Percentiles rank a stretch among this genome's conserved stretches.
phyloP scores from a whole-genome alignment of 2,329 filamentous ascomycete species.

The Phoma sp. region DNA sequence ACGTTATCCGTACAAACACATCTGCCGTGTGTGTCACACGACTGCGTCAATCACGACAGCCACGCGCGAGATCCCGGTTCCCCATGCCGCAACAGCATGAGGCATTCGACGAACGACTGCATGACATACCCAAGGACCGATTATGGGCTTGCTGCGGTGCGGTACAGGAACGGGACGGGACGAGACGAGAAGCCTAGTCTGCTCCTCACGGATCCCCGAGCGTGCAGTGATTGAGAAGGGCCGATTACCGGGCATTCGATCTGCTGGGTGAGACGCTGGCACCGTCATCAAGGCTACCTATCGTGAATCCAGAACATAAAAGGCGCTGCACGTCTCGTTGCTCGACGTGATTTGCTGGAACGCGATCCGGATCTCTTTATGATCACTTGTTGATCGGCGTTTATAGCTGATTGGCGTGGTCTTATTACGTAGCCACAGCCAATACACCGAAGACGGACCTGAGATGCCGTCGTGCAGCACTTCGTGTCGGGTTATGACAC shows the following conservation, averaged over 20 bases:
- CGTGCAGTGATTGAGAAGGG: constrained; percentile 6
- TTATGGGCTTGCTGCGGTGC: neutral
- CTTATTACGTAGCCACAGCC: neutral
- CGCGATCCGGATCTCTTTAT: neutral
- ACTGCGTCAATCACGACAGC: neutral
- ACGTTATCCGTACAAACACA: neutral
- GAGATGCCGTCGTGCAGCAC: neutral
- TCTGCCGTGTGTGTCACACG: constrained; percentile 1
- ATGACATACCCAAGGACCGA: constrained; percentile 8
- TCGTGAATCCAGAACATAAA: constrained; percentile 1
- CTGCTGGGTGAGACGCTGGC: neutral
- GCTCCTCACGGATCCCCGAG: neutral
- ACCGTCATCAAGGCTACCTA: constrained; percentile 4
- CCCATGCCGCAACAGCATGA: neutral
- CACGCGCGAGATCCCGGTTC: constrained; percentile 2
- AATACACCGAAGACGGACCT: neutral
- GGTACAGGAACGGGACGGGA: constrained; percentile 11
- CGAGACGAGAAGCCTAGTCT: constrained; percentile 10
- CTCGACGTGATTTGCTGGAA: neutral
- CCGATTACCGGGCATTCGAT: neutral
- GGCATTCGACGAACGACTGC: constrained; percentile 4
- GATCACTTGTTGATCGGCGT: neutral
- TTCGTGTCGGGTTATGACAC: neutral
- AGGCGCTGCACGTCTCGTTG: constrained; percentile 7
- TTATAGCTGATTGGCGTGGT: neutral